Base-by-base conservation (phyloP, 2,329 filamentous ascomycete genomes). In the Cryphonectria nitschkei region DNA sequence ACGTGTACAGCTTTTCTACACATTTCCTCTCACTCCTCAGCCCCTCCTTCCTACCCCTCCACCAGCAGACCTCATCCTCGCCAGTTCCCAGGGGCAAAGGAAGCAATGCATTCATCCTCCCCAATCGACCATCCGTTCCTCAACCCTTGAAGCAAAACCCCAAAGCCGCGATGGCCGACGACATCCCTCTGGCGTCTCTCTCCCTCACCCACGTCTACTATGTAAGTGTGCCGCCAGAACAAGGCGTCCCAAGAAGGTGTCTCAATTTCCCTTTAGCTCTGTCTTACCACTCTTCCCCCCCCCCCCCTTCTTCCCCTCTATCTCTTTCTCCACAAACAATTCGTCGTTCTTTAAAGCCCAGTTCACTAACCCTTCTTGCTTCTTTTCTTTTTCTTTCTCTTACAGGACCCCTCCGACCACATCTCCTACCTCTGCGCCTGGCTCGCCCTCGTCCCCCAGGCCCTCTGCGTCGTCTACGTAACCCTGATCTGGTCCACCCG, bases 161-260 rank as follows among this genome's bases (percentile, higher is more conserved):
- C 37, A 11, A 52, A 22, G 37, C 52, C 56, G 32, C 65, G 54
- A 84, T 84, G 82, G 76, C 81, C 41, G 80, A 81, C 76, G 83
- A 86, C 74, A 74, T 80, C 34, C 90, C 93, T 56, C 85, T 98
- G 70, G 94, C 95, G 67, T 98, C 95, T 34, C 88, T 99, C 73
- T 97, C 95, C 67, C 84, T 99, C 75, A 98, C 96, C 14, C 95
- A 98, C 83, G 95, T 98, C 76, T 93, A 96, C 84, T 98, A 98
- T 86, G 95, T 97, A 83, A 78, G 89, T 81, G n/a, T 39, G 9
- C 37, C 37, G 37, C 37, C 9, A 39, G 37, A 13, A 39, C 37
- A 11, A 9, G 37, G 37, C 37, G 8, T 39, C 37, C 37, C 43
- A 29, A 29, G 16, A 19, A 22, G 19, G 32, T 32, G 1, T 52